A percentile compares a stretch with the other conserved stretches of the same genome.
phyloP scores from a whole-genome alignment of 192 early-diverging fungal genomes.

The Linnemannia zychae region DNA sequence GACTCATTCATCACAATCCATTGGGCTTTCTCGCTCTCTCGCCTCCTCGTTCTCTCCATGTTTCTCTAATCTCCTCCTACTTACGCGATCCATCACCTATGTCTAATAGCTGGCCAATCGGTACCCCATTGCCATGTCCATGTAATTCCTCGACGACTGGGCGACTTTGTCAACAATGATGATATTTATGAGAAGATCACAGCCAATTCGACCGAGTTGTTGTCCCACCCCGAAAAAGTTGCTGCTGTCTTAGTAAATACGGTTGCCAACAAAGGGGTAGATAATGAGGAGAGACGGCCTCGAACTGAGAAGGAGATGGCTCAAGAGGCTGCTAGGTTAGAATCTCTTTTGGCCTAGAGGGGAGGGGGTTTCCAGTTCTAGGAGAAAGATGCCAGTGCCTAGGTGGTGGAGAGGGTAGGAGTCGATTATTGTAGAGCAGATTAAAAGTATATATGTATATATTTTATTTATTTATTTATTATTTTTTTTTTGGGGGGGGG shows the following conservation, averaged over 20 bases:
- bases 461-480: no score
- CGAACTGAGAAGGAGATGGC: slow-evolving; percentile 87
- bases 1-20: no score
- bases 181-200: slow-evolving; percentile 89
- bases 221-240: slow-evolving; percentile 22
- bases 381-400: neutral
- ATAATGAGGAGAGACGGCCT: slow-evolving; percentile 79
- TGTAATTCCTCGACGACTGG: slow-evolving; percentile 84
- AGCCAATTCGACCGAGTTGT: slow-evolving; percentile 51
- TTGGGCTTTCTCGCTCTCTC: no score
- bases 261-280: slow-evolving; percentile 50
- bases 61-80: neutral
- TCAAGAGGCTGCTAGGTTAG: slow-evolving; percentile 65
- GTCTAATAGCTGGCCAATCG: slow-evolving; percentile 67
- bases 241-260: neutral
- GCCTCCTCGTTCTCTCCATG: no score
- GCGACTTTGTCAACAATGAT: slow-evolving; percentile 90
- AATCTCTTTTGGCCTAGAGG: slow-evolving; percentile 2
- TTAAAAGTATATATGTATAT: no score
- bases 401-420: no score
- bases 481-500: neutral
- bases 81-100: neutral
- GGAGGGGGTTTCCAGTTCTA: neutral
- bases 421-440: no score
- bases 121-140: slow-evolving; percentile 95